Percentiles rank a stretch among this genome's conserved stretches.
Evolutionary conservation across 208 protist genomes (phyloP).

Genomic region (Herpetomonas tarakana): DNA sequence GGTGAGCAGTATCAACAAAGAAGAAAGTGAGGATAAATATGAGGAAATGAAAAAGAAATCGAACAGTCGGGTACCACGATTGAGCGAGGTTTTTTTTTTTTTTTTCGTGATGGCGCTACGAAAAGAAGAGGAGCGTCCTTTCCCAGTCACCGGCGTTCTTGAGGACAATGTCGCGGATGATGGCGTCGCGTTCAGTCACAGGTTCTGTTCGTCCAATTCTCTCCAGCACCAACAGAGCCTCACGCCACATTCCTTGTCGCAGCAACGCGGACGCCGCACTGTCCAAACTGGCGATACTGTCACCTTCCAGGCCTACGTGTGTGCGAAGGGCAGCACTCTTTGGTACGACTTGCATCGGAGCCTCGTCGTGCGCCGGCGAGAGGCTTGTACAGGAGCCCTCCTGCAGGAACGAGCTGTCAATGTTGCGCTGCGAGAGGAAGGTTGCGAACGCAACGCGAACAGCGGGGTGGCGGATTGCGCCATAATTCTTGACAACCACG

Average conservation of each 20-base stretch:
- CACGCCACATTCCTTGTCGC: constrained; percentile 24
- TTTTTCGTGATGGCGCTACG: too few relatives aligned
- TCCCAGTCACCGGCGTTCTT: constrained; percentile 23
- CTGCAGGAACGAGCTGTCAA: background rate
- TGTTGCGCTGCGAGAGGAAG: background rate
- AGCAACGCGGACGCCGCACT: constrained; percentile 14
- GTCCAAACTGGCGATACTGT: constrained; percentile 23
- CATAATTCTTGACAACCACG: background rate
- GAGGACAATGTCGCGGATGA: constrained; percentile 23
- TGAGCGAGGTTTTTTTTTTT: too few relatives aligned
- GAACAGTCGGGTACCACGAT: too few relatives aligned
- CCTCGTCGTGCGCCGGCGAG: too few relatives aligned
- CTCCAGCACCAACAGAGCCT: constrained; percentile 20
- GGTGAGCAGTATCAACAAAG: too few relatives aligned
- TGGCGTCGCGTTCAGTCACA: constrained; percentile 17
- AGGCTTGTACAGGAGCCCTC: too few relatives aligned
- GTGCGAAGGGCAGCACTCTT: too few relatives aligned
- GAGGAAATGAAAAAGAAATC: too few relatives aligned
- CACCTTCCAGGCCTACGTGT: too few relatives aligned
- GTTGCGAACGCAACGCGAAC: background rate
- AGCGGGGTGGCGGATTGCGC: background rate
- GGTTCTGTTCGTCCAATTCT: constrained; percentile 15
- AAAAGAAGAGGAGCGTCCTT: constrained; percentile 35
- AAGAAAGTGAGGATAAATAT: too few relatives aligned
- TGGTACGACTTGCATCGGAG: too few relatives aligned